Percentiles rank a stretch among this genome's conserved stretches.
Conservation (phyloP, 2,329 filamentous ascomycete genomes). For the Apiospora pterosperma region DNA sequence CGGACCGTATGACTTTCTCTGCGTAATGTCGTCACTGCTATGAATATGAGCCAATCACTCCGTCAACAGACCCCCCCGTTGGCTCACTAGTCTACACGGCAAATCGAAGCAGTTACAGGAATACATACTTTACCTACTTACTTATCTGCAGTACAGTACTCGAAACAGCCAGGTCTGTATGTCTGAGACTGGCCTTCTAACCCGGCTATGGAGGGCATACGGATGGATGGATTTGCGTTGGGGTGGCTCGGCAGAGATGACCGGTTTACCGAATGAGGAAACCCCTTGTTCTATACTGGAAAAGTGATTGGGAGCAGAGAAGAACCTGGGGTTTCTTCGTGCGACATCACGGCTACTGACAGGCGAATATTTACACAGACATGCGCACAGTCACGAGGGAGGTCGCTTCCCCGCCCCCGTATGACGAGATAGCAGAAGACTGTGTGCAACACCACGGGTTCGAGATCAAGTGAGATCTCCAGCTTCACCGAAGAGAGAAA, state of each 20-base stretch:
- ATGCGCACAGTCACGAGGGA: background rate
- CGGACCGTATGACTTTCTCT: background rate
- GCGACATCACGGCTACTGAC: background rate
- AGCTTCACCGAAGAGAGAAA: background rate
- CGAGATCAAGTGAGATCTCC: background rate
- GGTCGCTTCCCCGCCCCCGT: background rate
- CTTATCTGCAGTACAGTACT: background rate
- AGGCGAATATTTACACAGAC: background rate
- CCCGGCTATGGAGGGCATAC: background rate
- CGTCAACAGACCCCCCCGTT: background rate
- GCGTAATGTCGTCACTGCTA: background rate
- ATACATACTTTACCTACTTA: background rate
- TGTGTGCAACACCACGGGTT: background rate
- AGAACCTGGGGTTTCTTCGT: background rate
- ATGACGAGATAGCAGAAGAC: background rate
- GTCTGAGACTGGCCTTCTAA: background rate
- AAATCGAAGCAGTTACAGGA: background rate
- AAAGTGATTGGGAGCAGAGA: background rate
- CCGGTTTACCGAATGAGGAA: slow-evolving; percentile 4
- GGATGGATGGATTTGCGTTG: background rate
- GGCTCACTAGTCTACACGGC: background rate
- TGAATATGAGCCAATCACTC: background rate
- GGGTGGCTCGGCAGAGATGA: background rate
- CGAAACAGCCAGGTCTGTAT: background rate
- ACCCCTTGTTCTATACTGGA: background rate